A percentile compares a stretch with the other conserved stretches of the same genome.
Evolutionary conservation across 495 filamentous ascomycete genomes (phyloP).

Genomic region (Symbiotaphrina buchneri): DNA sequence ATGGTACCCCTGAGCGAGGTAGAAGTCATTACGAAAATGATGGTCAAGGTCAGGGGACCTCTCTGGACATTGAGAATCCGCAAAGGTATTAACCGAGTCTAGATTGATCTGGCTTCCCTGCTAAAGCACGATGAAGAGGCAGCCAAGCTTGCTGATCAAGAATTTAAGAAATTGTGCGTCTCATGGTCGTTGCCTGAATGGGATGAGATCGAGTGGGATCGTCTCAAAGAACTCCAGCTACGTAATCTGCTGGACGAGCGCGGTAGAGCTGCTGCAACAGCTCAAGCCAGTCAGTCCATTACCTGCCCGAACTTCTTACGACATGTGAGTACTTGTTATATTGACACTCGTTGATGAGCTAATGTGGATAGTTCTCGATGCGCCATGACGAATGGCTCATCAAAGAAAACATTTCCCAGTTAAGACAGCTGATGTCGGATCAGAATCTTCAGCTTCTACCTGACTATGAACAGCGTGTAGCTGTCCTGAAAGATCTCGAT

Average conservation of each 20-base stretch:
- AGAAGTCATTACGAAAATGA: conserved; percentile 57
- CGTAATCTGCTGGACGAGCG: conserved; percentile 52
- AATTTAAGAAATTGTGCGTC: conserved; percentile 33
- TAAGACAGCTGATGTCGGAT: conserved; percentile 77
- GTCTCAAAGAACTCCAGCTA: conserved; percentile 55
- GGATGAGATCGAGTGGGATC: conserved; percentile 68
- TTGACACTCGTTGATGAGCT: conserved; percentile 6
- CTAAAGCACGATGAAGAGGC: conserved; percentile 12
- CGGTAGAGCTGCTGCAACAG: conserved; percentile 29
- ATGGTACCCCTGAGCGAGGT: conserved; percentile 50
- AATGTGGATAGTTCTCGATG: conserved; percentile 47
- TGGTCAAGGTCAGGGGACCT: conserved; percentile 35
- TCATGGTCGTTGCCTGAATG: conserved; percentile 54
- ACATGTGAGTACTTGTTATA: conserved; percentile 43
- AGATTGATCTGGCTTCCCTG: conserved; percentile 12
- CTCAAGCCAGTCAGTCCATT: conserved; percentile 32
- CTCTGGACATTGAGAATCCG: conserved; percentile 19
- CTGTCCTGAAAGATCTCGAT: conserved; percentile 68
- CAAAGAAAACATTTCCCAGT: conserved; percentile 65
- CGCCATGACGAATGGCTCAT: conserved; percentile 87
- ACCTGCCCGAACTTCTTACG: conserved; percentile 57
- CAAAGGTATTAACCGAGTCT: conserved; percentile 13
- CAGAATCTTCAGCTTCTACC: conserved; percentile 94
- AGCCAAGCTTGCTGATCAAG: conserved; percentile 27
- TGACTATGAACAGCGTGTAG: conserved; percentile 89